Evolutionary conservation across 306 rosid species (phyloP).

Genomic region (Citrullus mucosospermus): DNA sequence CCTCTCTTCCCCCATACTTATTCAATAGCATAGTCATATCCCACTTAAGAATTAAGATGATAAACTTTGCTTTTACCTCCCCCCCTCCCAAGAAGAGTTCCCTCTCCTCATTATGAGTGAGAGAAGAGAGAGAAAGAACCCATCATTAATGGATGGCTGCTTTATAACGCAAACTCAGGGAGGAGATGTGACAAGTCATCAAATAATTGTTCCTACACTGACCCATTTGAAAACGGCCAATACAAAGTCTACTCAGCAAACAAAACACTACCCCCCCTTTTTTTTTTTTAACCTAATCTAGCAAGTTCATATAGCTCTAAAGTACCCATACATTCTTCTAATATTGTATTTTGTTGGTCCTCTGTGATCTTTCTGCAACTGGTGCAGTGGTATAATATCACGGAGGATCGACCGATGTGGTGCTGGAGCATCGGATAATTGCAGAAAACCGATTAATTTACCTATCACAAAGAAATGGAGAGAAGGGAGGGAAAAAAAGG

Average conservation of each 20-base stretch:
- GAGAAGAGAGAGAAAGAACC: neutral
- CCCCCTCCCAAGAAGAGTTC: slow-evolving; percentile 16
- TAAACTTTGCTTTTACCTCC: slow-evolving; percentile 33
- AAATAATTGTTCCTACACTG: slow-evolving; percentile 10
- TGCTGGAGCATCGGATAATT: slow-evolving; percentile 11
- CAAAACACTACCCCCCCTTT: neutral
- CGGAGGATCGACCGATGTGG: too few species aligned
- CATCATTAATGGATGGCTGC: slow-evolving; percentile 12
- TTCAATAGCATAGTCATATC: slow-evolving; percentile 55
- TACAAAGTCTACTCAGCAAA: neutral
- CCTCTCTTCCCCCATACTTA: slow-evolving; percentile 34
- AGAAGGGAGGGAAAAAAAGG: neutral
- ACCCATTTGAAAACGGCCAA: neutral
- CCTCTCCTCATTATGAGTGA: neutral
- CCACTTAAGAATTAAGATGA: slow-evolving; percentile 37
- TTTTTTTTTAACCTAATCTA: neutral
- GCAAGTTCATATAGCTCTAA: neutral
- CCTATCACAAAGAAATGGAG: slow-evolving; percentile 17
- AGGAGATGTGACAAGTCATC: slow-evolving; percentile 49
- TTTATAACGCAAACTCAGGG: slow-evolving; percentile 31
- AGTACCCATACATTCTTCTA: neutral
- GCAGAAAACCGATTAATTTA: slow-evolving; percentile 32
- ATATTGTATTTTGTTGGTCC: neutral
- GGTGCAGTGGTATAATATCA: neutral
- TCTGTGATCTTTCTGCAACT: neutral